Evolutionary conservation across 345 rosid species (phyloP), one percentile per base, ranked within the genome.

Genomic region (Linum tenue): DNA sequence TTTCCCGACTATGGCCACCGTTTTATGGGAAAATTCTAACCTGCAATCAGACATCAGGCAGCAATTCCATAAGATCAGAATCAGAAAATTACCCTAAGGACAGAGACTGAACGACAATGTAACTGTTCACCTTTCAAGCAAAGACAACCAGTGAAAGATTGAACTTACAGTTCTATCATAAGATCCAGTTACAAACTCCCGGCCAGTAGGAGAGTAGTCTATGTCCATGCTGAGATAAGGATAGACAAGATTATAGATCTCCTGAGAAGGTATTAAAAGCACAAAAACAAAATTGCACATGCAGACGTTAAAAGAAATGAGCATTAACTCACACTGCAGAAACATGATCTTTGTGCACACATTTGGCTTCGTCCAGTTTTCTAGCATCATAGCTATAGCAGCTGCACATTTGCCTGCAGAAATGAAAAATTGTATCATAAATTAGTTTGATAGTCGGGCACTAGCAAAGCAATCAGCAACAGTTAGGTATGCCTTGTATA

Each of bases 171-270:
- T 88, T 73, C 97, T 87, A 76, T 95, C 96, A 78, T 95, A 91
- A 63, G 99, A 95, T 66, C 97, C 99, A 5, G 97, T 95, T 10
- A 87, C 96, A 66, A 95, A 95, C 77, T 95, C 99, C 60, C 99
- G 87, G 59, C 99, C 99, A 37, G 99, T 91, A 41, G 99, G 96
- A 2, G 97, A 91, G 77, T 79, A 91, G 81, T 95, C 97, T 70
- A 95, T 89, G 82, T 95, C 97, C 96, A 91, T 84, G 77, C 99
- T 95, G 82, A 64, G 39, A 53, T 44, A 63, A 69, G 11, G 56
- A 53, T 40, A 14, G 5, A 5, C 14, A 48, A 48, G 2, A 48
- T 48, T 48, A 48, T 1, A 9, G 15, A 9, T 9, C 3, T 3
- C 3, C 53, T 48, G 14, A 48, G 14, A 48, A 9, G 11, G 14